Base-by-base conservation (phyloP, 2,329 filamentous ascomycete species). In the Cordyceps farinosa region DNA sequence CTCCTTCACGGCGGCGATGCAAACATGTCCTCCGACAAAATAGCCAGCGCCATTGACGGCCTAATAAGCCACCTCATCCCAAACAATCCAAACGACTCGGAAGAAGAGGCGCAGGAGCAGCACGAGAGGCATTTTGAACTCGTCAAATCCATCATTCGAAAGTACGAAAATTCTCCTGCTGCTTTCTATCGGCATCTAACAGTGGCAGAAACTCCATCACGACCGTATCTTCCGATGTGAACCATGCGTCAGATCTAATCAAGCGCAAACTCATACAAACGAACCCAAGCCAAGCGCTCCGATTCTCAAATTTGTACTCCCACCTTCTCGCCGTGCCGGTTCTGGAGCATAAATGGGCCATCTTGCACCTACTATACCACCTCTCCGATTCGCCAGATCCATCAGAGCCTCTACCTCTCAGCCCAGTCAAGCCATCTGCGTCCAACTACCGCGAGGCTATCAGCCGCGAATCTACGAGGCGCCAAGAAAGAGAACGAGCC, bases 311-410 rank as follows among this genome's bases (percentile, higher is more conserved):
- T 72, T 84, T 99, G 34, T 97, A 97, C 77, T 92, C 91, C 40
- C 86, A 92, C 63, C 84, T 99, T 22, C 82, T 97, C 32, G 90
- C 91, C n/a, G 87, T 97, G 67, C 93, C 93, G 0, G 93, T 98
- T 6, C 83, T 99, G 51, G 90, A 91, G 70, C 90, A 97, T 76
- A 99, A 99, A 83, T 98, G 93, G 92, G 92, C 90, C 3, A 97
- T 99, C 67, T 82, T 99, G 27, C 96, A 96, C 74, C 87, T 99
- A 48, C 84, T 99, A 48, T 90, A 95, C 74, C 88, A 91, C 70
- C 84, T 97, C 54, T 87, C 91, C 65, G 90, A 93, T 71, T 86
- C 84, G 3, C 82, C 83, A 40, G 80, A 86, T 65, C 83, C 84
- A 2, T 79, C 76, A 68, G 81, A 84, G 61, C 83, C 81, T 50